phyloP scores from a whole-genome alignment of 2,329 filamentous ascomycete genomes.

The Cladophialophora exuberans region DNA sequence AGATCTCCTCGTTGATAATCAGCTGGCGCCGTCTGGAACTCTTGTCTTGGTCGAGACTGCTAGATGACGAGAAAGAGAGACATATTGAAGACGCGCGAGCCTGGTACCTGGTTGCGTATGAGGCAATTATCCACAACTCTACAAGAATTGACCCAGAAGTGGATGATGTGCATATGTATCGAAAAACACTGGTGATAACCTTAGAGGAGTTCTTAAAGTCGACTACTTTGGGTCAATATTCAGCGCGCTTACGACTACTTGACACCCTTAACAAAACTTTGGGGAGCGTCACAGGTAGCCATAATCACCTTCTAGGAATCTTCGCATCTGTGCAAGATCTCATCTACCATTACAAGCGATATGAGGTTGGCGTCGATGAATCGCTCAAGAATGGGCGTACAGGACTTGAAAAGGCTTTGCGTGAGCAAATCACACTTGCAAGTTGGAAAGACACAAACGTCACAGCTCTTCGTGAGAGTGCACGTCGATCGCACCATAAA shows the following conservation, averaged over 20 bases:
- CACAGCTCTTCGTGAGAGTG: conserved; percentile 82
- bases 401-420: conserved; percentile 86
- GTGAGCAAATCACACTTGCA: conserved; percentile 86
- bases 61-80: conserved; percentile 80
- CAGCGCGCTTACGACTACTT: conserved; percentile 71
- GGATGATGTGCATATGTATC: conserved; percentile 56
- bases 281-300: conserved; percentile 61
- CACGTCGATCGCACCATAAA: conserved; percentile 86
- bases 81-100: conserved; percentile 77
- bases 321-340: conserved; percentile 73
- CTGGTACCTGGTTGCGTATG: conserved; percentile 98
- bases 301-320: conserved; percentile 62
- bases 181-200: conserved; percentile 69
- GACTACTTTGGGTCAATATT: conserved; percentile 81
- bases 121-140: conserved; percentile 79
- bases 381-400: conserved; percentile 68
- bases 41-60: conserved; percentile 85
- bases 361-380: conserved; percentile 67
- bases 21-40: conserved; percentile 90
- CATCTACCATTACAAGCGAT: conserved; percentile 73
- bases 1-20: conserved; percentile 78
- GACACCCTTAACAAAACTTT: conserved; percentile 66
- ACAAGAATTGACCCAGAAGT: conserved; percentile 65
- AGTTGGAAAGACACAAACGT: conserved; percentile 99
- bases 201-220: conserved; percentile 78